These are phyloP conservation scores for Sclerotinia trifoliorum DNA, from an alignment of 2,329 filamentous ascomycete species.

Conservation along the genomic window DNA sequence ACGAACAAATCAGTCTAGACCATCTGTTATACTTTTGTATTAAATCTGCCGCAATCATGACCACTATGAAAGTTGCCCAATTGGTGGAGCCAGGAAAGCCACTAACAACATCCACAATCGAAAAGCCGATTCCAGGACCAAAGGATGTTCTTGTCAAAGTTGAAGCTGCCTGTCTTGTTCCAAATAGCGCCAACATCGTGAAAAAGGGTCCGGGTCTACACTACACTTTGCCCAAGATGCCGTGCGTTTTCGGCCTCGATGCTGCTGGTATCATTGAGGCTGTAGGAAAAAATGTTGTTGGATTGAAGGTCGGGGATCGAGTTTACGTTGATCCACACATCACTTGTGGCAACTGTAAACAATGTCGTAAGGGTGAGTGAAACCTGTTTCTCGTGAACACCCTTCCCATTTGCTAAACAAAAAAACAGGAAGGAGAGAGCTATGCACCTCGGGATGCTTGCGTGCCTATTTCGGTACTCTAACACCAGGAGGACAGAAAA, in stretches of 20 bases:
- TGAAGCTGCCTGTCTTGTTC: constrained; percentile 1
- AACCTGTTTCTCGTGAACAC: neutral
- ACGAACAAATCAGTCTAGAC: neutral
- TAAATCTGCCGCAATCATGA: neutral
- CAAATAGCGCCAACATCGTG: neutral
- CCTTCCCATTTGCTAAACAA: neutral
- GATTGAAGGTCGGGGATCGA: neutral
- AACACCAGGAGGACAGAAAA: neutral
- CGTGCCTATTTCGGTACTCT: neutral
- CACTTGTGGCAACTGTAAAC: neutral
- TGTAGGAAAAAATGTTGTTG: neutral
- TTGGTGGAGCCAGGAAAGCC: constrained; percentile 2
- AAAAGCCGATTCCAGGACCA: neutral
- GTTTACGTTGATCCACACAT: neutral
- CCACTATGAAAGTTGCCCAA: neutral
- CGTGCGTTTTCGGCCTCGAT: neutral
- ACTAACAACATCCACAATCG: neutral
- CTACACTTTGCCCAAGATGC: neutral
- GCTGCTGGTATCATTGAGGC: constrained; percentile 2
- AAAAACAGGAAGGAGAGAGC: neutral
- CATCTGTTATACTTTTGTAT: neutral
- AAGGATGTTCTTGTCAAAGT: constrained; percentile 5
- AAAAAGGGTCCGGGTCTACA: neutral
- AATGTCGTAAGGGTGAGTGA: neutral
- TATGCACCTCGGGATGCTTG: neutral